Evolutionary conservation across 805 yeast species (phyloP), one percentile per base, ranked within the genome.

Genomic region (Candida maltosa): DNA sequence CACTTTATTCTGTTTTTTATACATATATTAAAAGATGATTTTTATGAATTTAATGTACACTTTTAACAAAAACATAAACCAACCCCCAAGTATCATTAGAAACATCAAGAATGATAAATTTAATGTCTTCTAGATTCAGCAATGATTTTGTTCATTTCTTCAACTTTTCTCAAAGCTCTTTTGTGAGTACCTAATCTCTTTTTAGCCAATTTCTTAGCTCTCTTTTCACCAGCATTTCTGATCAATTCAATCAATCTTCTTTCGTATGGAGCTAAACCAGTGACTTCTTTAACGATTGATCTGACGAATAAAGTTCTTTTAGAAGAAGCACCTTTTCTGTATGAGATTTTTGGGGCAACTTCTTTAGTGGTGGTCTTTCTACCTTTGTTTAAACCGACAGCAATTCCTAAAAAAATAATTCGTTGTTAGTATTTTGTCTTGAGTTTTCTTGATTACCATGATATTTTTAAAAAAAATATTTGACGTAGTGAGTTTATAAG

Each of bases 221-320:
- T 93, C 95, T 93, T 93, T 79, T 93, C 99, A 83, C 96, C 96
- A 70, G 96, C 89, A 80, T 94, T 93, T 83, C 98, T 93, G 84
- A 93, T 81, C 77, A 93, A 82, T 79, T 93, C 99, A 65, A 94
- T 85, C 70, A 93, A 83, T 79, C 99, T 89, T 82, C 96, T 89
- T 80, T 93, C 99, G 75, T 93, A 93, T 76, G 99, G 98, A 54
- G 99, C 96, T 68, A 93, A 81, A 71, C 98, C 98, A 58, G 95
- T 76, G 60, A 93, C 97, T 78, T 93, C 99, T 70, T 83, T 82
- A 71, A 93, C 95, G 50, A 93, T 76, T 63, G 83, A 78, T 75
- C 98, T 85, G 65, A 94, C 99, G 66, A 93, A 94, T 44, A 76
- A 76, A 60, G 97, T 80, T 83, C 96, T 88, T 83, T 91, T 83